Base-by-base conservation (phyloP, 73 alveolate genomes). In the Uronychia setigera region DNA sequence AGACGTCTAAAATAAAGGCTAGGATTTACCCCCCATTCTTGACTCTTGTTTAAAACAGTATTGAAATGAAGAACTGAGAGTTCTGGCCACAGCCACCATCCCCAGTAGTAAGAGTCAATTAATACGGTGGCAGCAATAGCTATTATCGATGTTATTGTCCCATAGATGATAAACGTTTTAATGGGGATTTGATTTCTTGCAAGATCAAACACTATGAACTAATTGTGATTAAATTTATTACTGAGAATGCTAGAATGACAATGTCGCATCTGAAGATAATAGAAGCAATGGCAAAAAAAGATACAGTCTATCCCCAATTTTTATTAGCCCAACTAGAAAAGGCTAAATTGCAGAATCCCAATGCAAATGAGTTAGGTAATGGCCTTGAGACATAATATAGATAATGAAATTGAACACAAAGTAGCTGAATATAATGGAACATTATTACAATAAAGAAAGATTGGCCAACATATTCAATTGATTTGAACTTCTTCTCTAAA, bases 341-440 rank as follows among this genome's bases (percentile, higher is more conserved):
- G 0, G 98, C 98, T 58, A 83, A 32, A 59, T 88, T 91, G 34
- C 94, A 87, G n/a, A 91, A 75, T 58, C 80, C 87, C 75, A 88
- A 78, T 27, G 98, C 98, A 74, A 91, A 93, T 14, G 94, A 88
- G 58, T 93, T 93, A 26, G 96, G 96, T 5, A 93, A 87, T 11
- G 98, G 95, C 29, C 98, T 34, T 0, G 93, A 32, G 35, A 90
- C 60, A 79, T 93, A 93, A 82, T 91, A 93, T 86, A 91, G 90
- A 26, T 83, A 77, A 82, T 93, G 98, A 77, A 93, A 93, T 80
- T 93, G 92, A 1, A 80, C 81, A 14, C 67, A 76, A 59, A 58
- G 35, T 0, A 85, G 60, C 67, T 46, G 19, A 19, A 5, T 46
- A 11, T 46, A 11, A 46, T 19, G n/a, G n/a, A n/a, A 11, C 67